Evolutionary conservation across 108 stramenopile species (phyloP).

Genomic region (Thalassiosira profunda): DNA sequence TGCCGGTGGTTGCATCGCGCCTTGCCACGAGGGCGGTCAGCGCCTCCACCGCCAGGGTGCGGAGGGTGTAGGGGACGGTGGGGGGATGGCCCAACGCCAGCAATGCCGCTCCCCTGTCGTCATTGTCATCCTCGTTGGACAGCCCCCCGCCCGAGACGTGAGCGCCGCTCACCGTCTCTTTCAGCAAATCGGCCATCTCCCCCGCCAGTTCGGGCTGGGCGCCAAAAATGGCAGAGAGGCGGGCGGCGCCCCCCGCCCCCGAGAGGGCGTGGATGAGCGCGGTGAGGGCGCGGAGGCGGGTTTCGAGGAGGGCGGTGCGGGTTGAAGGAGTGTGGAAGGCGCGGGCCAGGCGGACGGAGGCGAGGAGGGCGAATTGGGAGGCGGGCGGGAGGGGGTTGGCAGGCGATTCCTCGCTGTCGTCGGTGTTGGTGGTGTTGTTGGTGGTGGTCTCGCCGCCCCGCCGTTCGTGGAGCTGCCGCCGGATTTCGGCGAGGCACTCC

Average conservation of each 20-base stretch:
- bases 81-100: constrained; percentile 58
- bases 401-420: not conserved
- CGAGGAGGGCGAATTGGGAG: constrained; percentile 75
- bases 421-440: not conserved
- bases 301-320: constrained; percentile 69
- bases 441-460: not conserved
- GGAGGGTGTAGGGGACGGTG: constrained; percentile 72
- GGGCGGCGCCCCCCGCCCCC: constrained; percentile 73
- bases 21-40: constrained; percentile 90
- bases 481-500: constrained; percentile 36
- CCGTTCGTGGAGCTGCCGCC: constrained; percentile 9
- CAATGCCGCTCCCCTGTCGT: not conserved
- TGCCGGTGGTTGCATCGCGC: constrained; percentile 62
- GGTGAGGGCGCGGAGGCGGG: constrained; percentile 77
- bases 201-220: constrained; percentile 93
- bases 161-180: constrained; percentile 71
- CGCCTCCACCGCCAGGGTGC: constrained; percentile 82
- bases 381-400: constrained; percentile 54
- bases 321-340: constrained; percentile 67
- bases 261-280: constrained; percentile 79
- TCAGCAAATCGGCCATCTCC: constrained; percentile 88
- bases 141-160: constrained; percentile 39
- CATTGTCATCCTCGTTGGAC: constrained; percentile 3
- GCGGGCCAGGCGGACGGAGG: constrained; percentile 74
- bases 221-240: constrained; percentile 84